Evolutionary conservation across 108 stramenopile species (phyloP), one percentile per base, ranked within the genome.

Genomic region (Skeletonema costatum): DNA sequence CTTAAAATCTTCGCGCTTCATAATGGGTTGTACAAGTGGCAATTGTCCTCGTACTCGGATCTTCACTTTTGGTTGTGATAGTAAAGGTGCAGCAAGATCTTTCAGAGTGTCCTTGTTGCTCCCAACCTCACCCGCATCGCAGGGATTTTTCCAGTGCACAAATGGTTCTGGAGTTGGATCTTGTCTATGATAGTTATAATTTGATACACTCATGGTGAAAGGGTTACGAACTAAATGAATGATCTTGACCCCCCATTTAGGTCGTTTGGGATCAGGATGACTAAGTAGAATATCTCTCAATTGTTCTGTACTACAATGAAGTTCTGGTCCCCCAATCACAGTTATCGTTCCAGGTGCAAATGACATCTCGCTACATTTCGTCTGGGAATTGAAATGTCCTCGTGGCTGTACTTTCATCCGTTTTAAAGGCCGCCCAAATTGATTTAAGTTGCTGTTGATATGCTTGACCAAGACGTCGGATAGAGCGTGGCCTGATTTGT

Each of bases 191-290:
- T 64, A 64, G 58, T 58, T 61, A 59, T 64, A 64, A 19, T 64
- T 64, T 51, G 64, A 64, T 5, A 64, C 64, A 5, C 41, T 42
- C 64, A 64, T 64, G 19, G 48, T 59, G 46, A 64, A 64, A 10
- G 64, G 64, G 46, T 64, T 59, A 1, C 64, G 38, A 42, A 64
- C 64, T 51, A 64, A 50, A 59, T 64, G 64, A n/a, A 64, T 58
- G n/a, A 64, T n/a, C 38, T 64, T 64, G 19, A 59, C 56, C 21
- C 64, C 64, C 64, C 53, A 56, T 56, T 56, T 56, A 1, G 53
- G 53, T 10, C 25, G 53, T 29, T 56, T 56, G 2, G 53, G 53
- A 56, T 56, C 53, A 56, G 53, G 53, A 29, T 56, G 53, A 7
- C 53, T 56, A 2, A 56, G 2, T 25, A 56, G 53, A 10, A 56